Percentiles rank a stretch among this genome's conserved stretches.
Conservation (phyloP, 192 early-diverging fungal species). For the Oehlia diaphana region DNA sequence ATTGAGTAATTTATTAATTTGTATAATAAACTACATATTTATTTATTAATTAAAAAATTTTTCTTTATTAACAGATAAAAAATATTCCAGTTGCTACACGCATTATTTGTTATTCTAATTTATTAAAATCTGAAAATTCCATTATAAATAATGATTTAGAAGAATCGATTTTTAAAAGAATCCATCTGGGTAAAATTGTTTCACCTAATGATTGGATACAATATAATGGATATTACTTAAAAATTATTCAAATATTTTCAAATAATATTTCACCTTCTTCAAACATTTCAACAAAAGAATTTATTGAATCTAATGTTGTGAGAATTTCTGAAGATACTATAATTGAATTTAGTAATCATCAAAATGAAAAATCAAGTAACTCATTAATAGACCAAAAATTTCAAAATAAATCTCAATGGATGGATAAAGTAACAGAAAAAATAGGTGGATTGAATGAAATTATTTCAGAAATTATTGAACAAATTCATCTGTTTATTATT, state of each 20-base stretch:
- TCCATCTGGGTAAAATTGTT: constrained; percentile 1
- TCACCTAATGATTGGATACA: constrained; percentile 1
- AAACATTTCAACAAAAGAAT: neutral
- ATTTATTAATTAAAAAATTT: too few species aligned
- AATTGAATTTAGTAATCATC: neutral
- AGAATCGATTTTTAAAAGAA: neutral
- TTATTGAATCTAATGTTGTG: neutral
- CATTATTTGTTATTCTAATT: neutral
- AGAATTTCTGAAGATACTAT: constrained; percentile 8
- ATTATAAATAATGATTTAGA: neutral
- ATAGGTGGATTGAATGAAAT: constrained; percentile 43
- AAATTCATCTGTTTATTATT: constrained; percentile 32
- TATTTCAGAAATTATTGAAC: constrained; percentile 32
- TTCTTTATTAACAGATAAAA: neutral
- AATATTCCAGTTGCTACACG: constrained; percentile 12
- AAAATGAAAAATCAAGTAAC: neutral
- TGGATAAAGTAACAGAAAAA: neutral
- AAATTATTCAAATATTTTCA: neutral
- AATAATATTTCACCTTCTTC: neutral
- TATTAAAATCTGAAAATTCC: neutral
- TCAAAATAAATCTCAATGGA: constrained; percentile 1
- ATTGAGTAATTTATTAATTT: neutral
- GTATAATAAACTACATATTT: too few species aligned
- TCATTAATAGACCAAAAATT: neutral
- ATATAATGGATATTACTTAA: neutral